These are phyloP conservation scores for Wickerhamiella kazuoi DNA, from an alignment of 805 yeast species.

Conservation along the genomic window DNA sequence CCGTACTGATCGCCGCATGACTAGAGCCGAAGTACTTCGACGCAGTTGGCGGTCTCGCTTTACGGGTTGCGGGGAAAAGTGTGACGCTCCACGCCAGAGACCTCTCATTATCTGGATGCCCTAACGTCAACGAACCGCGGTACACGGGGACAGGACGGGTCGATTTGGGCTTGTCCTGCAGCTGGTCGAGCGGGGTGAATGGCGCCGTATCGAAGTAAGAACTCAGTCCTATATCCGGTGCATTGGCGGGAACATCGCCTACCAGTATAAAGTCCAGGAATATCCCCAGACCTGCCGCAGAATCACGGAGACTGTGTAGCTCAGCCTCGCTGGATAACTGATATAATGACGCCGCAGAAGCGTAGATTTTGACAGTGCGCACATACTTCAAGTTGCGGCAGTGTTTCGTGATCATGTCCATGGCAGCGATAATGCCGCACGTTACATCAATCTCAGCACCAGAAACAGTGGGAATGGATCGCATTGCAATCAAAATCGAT, in stretches of 20 bases:
- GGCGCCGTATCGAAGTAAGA: conserved; percentile 1
- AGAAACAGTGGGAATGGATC: background rate
- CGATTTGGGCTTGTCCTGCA: conserved; percentile 16
- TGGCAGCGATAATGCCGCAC: conserved; percentile 11
- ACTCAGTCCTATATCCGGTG: conserved; percentile 4
- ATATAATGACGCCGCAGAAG: conserved; percentile 12
- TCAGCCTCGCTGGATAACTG: background rate
- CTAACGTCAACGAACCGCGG: conserved; percentile 34
- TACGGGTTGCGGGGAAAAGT: conserved; percentile 11
- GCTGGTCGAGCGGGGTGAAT: conserved; percentile 1
- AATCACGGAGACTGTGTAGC: conserved; percentile 10
- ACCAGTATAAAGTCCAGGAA: background rate
- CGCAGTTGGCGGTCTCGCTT: conserved; percentile 7
- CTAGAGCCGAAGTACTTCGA: background rate
- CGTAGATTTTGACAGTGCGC: conserved; percentile 24
- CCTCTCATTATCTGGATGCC: conserved; percentile 19
- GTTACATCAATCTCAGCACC: background rate
- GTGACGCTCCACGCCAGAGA: conserved; percentile 13
- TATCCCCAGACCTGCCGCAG: background rate
- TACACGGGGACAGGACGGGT: conserved; percentile 32
- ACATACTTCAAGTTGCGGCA: conserved; percentile 19
- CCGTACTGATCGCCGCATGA: background rate
- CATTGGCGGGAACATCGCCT: conserved; percentile 6
- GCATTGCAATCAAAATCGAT: background rate
- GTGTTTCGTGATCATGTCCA: conserved; percentile 18